Evolutionary conservation across 192 early-diverging fungal species (phyloP), one percentile per base, ranked within the genome.

Genomic region (Funneliformis mosseae): DNA sequence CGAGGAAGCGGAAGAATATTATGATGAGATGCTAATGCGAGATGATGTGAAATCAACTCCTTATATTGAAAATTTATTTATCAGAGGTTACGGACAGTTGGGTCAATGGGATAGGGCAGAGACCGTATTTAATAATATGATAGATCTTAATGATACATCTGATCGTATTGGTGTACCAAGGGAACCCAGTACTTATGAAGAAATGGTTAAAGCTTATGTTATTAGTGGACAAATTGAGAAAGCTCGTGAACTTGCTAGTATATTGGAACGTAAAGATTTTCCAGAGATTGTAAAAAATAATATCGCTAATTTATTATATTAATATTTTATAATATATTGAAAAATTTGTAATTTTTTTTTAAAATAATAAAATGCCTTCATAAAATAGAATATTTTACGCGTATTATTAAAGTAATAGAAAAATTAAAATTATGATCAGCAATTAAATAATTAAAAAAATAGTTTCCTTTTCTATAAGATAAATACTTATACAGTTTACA

Each of bases 1-100:
- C 6, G 59, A 38, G 1, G 68, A 80, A 21, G 90, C 90, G 11
- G 84, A 88, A 45, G 48, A 83, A 9, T 61, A 89, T n/a, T 86
- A 87, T 25, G 74, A 84, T 28, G 79, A 84, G 27, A 88, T 89
- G 81, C 39, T 86, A 45, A 43, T 67, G 1, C 73, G 74, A 2
- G 84, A 86, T 11, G 82, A 84, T 18, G 72, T 83, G 33, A 83
- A 83, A 12, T 85, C 83, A 12, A 88, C 84, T 25, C 81, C 90
- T 1, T 88, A 89, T 74, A 91, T 91, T 43, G 88, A 91, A 74
- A 91, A 91, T 76, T 79, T 87, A 4, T 81, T 91, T 81, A 91
- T 91, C 66, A 85, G 87, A 27, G 88, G 90, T 1, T 91, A 86
- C 79, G 90, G 90, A 8, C 74, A 83, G 46, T 79, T 80, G 7